Evolutionary conservation across 2,329 filamentous ascomycete species (phyloP).

Genomic region (Phoma sp.): DNA sequence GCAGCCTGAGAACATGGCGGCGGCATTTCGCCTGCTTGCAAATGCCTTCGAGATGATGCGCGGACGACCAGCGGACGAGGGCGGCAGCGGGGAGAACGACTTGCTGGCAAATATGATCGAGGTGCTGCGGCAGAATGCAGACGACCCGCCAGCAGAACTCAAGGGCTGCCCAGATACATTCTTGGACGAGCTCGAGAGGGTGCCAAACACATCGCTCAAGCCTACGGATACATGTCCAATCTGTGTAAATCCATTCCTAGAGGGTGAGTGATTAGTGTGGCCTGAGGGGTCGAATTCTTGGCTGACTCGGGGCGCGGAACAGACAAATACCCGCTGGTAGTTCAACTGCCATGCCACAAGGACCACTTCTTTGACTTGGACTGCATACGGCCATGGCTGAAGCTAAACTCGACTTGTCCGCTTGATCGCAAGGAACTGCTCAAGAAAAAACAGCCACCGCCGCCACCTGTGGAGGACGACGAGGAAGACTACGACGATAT

Average conservation of each 20-base stretch:
- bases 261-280: slow-evolving; percentile 52
- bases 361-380: slow-evolving; percentile 70
- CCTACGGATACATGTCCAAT: slow-evolving; percentile 64
- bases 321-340: slow-evolving; percentile 69
- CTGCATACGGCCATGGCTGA: slow-evolving; percentile 70
- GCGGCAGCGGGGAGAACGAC: slow-evolving; percentile 41
- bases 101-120: slow-evolving; percentile 64
- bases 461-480: slow-evolving; percentile 58
- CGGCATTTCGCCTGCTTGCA: slow-evolving; percentile 66
- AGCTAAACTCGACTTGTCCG: slow-evolving; percentile 69
- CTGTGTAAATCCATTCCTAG: slow-evolving; percentile 66
- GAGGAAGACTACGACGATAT: slow-evolving; percentile 61
- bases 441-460: slow-evolving; percentile 57
- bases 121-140: slow-evolving; percentile 61
- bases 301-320: slow-evolving; percentile 27
- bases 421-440: slow-evolving; percentile 66
- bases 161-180: slow-evolving; percentile 69
- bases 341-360: slow-evolving; percentile 67
- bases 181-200: slow-evolving; percentile 65
- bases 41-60: slow-evolving; percentile 68
- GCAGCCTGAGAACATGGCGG: slow-evolving; percentile 66
- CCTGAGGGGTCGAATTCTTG: slow-evolving; percentile 1
- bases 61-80: slow-evolving; percentile 45
- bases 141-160: slow-evolving; percentile 66
- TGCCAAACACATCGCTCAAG: slow-evolving; percentile 64